Conservation (phyloP, 106 monocot genomes). For the Dendrobium chrysotoxum region DNA sequence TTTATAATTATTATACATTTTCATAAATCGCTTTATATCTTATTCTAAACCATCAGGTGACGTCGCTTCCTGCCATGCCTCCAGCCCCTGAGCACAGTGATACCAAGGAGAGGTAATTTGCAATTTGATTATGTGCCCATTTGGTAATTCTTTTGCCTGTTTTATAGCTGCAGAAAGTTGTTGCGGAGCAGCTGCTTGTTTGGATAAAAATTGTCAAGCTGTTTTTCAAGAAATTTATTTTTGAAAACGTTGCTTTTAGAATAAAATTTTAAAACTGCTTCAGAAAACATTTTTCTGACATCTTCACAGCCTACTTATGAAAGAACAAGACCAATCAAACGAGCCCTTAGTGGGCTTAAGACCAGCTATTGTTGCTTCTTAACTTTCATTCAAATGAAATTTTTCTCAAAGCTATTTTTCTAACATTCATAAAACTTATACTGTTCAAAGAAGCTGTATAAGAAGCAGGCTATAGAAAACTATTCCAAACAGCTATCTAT, state of each 20-base stretch:
- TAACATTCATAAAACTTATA: no score
- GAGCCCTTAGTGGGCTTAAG: no score
- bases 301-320: no score
- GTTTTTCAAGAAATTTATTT: neutral
- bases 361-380: neutral
- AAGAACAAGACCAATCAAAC: no score
- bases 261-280: no score
- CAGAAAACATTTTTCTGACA: no score
- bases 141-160: neutral
- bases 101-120: conserved; percentile 18
- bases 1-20: neutral
- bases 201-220: neutral
- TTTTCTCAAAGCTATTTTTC: neutral
- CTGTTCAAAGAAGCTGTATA: neutral
- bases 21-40: neutral
- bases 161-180: neutral
- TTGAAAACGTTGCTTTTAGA: neutral
- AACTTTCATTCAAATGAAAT: neutral
- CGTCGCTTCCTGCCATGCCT: conserved; percentile 6
- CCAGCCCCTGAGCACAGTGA: conserved; percentile 9
- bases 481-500: neutral
- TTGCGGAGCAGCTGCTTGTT: neutral
- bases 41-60: conserved; percentile 6
- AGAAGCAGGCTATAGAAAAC: neutral
- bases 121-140: neutral